These are phyloP conservation scores for Penicillium silybi DNA, from an alignment of 495 filamentous ascomycete species.

Conservation along the genomic window DNA sequence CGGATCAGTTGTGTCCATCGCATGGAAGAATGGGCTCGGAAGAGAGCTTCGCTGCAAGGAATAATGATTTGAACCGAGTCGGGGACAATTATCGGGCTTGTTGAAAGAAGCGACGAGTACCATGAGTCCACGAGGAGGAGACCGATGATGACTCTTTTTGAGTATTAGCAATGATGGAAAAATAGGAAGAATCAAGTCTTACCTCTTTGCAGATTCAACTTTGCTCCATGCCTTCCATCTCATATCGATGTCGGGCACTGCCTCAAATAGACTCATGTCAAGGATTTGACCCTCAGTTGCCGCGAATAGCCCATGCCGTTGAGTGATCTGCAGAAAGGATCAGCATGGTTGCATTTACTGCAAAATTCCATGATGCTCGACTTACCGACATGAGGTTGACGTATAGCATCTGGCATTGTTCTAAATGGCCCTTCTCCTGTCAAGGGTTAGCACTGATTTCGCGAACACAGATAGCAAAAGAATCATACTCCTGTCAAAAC, in stretches of 20 bases:
- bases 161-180: too few relatives aligned
- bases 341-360: neutral
- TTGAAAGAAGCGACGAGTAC: conserved; percentile 48
- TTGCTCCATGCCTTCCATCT: conserved; percentile 54
- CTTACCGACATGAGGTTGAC: conserved; percentile 49
- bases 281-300: conserved; percentile 44
- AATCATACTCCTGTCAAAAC: conserved; percentile 46
- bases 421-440: conserved; percentile 43
- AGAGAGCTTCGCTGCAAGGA: conserved; percentile 45
- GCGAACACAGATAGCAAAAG: neutral
- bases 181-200: too few relatives aligned
- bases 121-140: conserved; percentile 49
- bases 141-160: conserved; percentile 47
- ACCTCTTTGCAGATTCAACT: conserved; percentile 46
- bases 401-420: conserved; percentile 48
- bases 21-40: conserved; percentile 39
- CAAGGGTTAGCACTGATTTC: conserved; percentile 12
- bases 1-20: conserved; percentile 47
- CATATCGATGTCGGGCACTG: conserved; percentile 43
- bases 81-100: conserved; percentile 44
- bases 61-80: conserved; percentile 47
- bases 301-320: conserved; percentile 49
- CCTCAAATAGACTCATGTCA: conserved; percentile 43
- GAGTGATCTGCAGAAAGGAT: conserved; percentile 34
- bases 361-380: neutral